Base-by-base conservation (phyloP, 148 eudicot species). In the Chenopodium formosanum region DNA sequence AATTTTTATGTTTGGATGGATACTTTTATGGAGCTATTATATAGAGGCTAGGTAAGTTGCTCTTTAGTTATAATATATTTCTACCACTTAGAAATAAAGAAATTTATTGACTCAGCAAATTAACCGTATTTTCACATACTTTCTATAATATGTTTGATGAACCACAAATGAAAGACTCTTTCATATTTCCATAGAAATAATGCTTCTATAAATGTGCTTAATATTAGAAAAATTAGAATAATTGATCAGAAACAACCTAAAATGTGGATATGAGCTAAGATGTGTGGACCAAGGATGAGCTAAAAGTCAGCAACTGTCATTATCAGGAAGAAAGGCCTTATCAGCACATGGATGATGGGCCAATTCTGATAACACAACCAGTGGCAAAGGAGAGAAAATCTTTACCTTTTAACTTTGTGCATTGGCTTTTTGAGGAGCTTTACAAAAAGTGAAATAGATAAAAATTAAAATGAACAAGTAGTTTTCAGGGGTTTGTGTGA, bases 311-410 rank as follows among this genome's bases (percentile, higher is more conserved):
- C 44, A 34, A 32, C 47, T 25, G 37, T 65, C 37, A 25, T 65
- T 14, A 7, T 78, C 70, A 65, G 7, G 62, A 29, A 19, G 31
- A n/a, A 40, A 65, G 70, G 72, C 32, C 60, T 17, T 19, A 70
- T 37, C 19, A 46, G 63, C 77, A 74, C 77, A 74, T 74, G 77
- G 60, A 50, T 74, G 62, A 50, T 74, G 37, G 63, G 63, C 47
- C 77, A 50, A 37, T 50, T 78, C 32, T 4, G 10, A 66, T 65
- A 78, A 78, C 53, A 67, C 40, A 4, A 66, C 17, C 62, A 47
- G 27, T 44, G 73, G 80, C 17, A 44, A 20, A n/a, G 1, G 23
- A 65, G 20, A 23, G 60, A 65, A 62, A 65, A 65, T 16, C 22
- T 23, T 78, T 44, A 5, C 22, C 73, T 17, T 34, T 62, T 50